Percentiles rank a stretch among this genome's conserved stretches.
Conservation (phyloP, 2,329 filamentous ascomycete genomes). For the Colletotrichum limetticola region DNA sequence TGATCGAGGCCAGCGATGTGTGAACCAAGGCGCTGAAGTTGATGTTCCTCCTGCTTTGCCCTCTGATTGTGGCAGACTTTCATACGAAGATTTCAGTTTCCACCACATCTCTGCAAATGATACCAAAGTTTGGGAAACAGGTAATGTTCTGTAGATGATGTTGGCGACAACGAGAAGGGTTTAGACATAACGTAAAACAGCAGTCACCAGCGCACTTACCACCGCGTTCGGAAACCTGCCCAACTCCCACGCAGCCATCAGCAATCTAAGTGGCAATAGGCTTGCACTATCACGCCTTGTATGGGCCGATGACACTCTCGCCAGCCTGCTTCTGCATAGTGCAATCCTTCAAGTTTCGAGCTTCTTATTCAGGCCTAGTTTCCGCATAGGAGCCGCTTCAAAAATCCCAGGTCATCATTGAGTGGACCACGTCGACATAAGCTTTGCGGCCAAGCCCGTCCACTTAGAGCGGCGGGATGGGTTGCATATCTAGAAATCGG, state of each 20-base stretch:
- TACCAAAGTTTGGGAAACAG: not conserved
- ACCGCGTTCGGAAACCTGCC: no score
- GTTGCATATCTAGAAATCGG: not conserved
- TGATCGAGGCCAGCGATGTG: not conserved
- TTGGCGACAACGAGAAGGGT: no score
- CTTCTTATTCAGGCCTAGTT: constrained; percentile 23
- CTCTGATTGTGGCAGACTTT: constrained; percentile 10
- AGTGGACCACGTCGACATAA: not conserved
- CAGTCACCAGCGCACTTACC: no score
- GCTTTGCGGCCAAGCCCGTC: not conserved
- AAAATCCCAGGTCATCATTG: not conserved
- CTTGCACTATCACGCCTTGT: not conserved
- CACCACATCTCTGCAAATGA: constrained; percentile 1
- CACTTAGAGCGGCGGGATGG: not conserved
- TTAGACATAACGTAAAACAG: not conserved
- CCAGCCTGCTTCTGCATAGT: not conserved
- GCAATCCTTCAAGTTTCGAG: constrained; percentile 16
- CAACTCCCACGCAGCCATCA: not conserved
- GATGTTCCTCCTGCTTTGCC: not conserved
- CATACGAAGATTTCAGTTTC: not conserved
- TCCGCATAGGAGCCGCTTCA: not conserved
- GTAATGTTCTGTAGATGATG: not conserved
- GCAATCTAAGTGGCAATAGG: not conserved
- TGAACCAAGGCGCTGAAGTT: not conserved
- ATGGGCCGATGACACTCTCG: not conserved